Percentiles rank a stretch among this genome's conserved stretches.
These are phyloP conservation scores for Waltiozyma sp. DNA, from an alignment of 1,139 yeast species.

Conservation along the genomic window DNA sequence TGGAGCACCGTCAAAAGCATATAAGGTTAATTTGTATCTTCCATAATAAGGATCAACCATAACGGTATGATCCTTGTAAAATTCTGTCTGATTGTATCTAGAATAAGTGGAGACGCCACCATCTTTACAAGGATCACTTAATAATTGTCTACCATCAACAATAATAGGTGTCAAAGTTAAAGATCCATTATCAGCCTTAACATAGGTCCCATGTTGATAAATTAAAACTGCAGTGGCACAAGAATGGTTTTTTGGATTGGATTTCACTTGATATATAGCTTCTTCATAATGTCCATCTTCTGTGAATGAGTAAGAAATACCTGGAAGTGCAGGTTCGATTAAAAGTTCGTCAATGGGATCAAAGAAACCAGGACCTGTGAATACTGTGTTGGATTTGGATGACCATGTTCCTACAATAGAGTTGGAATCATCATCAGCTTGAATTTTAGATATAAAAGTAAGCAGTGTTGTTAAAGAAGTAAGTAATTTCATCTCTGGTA, in stretches of 20 bases:
- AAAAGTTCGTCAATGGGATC: constrained; percentile 92
- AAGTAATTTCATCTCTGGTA: neutral
- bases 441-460: neutral
- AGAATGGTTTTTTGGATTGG: constrained; percentile 62
- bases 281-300: constrained; percentile 85
- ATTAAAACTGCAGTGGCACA: constrained; percentile 78
- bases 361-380: constrained; percentile 94
- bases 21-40: constrained; percentile 60
- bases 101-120: constrained; percentile 48
- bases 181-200: constrained; percentile 52
- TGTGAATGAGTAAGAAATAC: constrained; percentile 86
- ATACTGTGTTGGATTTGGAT: constrained; percentile 84
- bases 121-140: constrained; percentile 74
- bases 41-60: constrained; percentile 75
- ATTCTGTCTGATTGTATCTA: constrained; percentile 60
- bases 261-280: constrained; percentile 69
- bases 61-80: constrained; percentile 48
- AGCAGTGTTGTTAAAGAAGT: constrained; percentile 2
- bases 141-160: constrained; percentile 87
- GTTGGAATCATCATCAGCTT: constrained; percentile 10
- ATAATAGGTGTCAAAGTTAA: constrained; percentile 60
- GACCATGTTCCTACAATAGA: constrained; percentile 84
- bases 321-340: constrained; percentile 93
- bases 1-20: constrained; percentile 71
- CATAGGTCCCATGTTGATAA: constrained; percentile 83